phyloP scores from a whole-genome alignment of 1,284 basidiomycete species.

The Wallemia mellicola region DNA sequence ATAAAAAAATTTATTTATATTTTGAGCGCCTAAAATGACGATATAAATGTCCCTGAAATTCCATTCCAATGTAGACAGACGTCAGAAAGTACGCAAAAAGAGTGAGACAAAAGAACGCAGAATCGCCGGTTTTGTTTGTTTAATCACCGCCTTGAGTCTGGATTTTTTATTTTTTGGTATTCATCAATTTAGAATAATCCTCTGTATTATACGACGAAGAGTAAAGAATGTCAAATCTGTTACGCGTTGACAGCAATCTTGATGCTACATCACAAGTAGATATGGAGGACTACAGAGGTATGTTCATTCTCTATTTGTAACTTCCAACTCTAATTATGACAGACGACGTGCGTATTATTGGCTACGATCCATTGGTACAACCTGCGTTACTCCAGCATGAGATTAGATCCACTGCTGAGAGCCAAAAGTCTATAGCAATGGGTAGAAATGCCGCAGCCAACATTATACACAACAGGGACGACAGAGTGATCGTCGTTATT shows the following conservation, averaged over 20 bases:
- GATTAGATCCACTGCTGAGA: constrained; percentile 27
- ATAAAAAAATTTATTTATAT: no score
- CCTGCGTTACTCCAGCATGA: constrained; percentile 66
- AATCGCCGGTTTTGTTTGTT: no score
- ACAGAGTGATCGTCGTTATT: constrained; percentile 60
- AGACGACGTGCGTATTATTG: constrained; percentile 1
- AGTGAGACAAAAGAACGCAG: no score
- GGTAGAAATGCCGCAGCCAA: constrained; percentile 48
- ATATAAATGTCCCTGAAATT: no score
- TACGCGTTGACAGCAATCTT: constrained; percentile 2
- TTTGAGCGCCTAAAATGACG: no score
- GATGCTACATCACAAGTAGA: neutral
- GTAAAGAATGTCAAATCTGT: no score
- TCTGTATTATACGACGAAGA: no score
- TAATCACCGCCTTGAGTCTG: no score
- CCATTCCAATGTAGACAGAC: no score
- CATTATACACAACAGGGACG: constrained; percentile 52
- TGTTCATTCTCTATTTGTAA: neutral
- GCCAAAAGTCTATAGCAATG: constrained; percentile 36
- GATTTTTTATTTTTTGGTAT: no score
- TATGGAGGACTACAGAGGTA: neutral
- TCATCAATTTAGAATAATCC: no score
- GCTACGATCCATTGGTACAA: constrained; percentile 68
- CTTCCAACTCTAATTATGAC: neutral
- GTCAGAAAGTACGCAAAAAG: no score